These are phyloP conservation scores for Aureococcus anophagefferens DNA, from an alignment of 108 stramenopile genomes.

Conservation along the genomic window DNA sequence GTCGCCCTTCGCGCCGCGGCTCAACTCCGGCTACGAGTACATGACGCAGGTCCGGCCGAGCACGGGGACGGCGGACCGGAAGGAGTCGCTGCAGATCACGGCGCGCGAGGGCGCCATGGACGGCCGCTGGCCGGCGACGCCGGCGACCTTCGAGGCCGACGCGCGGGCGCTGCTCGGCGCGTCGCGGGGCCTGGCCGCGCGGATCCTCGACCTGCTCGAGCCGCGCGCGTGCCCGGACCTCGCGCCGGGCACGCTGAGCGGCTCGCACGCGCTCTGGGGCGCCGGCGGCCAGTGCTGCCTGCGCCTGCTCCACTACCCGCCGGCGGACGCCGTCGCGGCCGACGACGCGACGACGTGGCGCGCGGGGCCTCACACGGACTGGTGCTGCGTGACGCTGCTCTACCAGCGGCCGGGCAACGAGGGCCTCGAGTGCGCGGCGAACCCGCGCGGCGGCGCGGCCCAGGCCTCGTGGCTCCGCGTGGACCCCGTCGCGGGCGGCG, in stretches of 20 bases:
- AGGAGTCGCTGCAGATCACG: conserved; percentile 46
- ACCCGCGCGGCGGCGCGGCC: conserved; percentile 19
- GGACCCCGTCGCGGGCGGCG: conserved; percentile 35
- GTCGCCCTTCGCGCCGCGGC: conserved; percentile 25
- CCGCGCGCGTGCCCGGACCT: conserved; percentile 23
- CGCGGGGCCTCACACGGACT: conserved; percentile 50
- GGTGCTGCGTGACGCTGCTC: conserved; percentile 38
- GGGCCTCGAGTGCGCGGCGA: conserved; percentile 45
- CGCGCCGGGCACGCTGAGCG: conserved; percentile 3
- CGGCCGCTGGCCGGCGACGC: conserved; percentile 36
- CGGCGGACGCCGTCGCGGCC: conserved; percentile 9
- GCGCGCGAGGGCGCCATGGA: conserved; percentile 43
- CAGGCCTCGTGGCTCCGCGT: conserved; percentile 23
- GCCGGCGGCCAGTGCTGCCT: conserved; percentile 47
- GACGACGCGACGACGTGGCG: conserved; percentile 20
- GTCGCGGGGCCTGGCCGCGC: conserved; percentile 25
- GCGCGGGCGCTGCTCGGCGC: conserved; percentile 15
- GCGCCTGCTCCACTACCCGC: conserved; percentile 48
- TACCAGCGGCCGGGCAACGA: conserved; percentile 37
- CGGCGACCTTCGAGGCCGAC: neutral
- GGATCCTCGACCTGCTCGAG: conserved; percentile 30
- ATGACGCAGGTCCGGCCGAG: conserved; percentile 32
- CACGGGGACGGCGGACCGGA: conserved; percentile 34
- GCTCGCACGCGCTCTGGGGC: conserved; percentile 22
- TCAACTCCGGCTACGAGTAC: conserved; percentile 43